Conservation (phyloP, 257 asterid genomes). For the Craterostigma plantagineum region DNA sequence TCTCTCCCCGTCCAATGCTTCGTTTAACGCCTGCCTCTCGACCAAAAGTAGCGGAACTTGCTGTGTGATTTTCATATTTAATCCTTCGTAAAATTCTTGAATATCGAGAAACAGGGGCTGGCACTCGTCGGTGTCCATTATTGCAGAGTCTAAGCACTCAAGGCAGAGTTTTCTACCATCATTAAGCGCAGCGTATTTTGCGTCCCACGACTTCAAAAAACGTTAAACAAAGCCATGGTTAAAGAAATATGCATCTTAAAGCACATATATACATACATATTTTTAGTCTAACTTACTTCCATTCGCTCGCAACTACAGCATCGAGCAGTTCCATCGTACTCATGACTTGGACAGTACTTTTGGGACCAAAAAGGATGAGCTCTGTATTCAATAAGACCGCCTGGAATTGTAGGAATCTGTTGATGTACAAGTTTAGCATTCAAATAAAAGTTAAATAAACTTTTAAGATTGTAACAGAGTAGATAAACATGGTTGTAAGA, state of each 20-base stretch:
- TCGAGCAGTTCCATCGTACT: conserved; percentile 87
- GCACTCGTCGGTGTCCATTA: conserved; percentile 72
- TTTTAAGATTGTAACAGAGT: too few species aligned
- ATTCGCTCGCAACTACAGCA: conserved; percentile 97
- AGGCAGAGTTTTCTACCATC: conserved; percentile 90
- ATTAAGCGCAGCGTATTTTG: conserved; percentile 48
- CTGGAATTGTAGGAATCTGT: conserved; percentile 84
- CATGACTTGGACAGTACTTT: conserved; percentile 90
- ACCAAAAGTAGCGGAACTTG: conserved; percentile 82
- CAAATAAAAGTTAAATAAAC: too few species aligned
- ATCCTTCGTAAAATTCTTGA: conserved; percentile 55
- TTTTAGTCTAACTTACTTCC: conserved; percentile 40
- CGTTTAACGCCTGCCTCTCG: conserved; percentile 81
- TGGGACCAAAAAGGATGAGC: conserved; percentile 99
- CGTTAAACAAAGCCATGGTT: background rate
- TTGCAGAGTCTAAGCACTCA: conserved; percentile 83
- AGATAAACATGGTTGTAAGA: too few species aligned
- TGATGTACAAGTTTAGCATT: background rate
- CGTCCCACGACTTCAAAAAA: conserved; percentile 44
- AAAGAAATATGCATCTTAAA: too few species aligned
- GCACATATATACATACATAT: too few species aligned
- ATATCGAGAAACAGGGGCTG: conserved; percentile 77
- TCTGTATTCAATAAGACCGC: conserved; percentile 85
- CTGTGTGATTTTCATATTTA: conserved; percentile 70
- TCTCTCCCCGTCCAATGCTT: conserved; percentile 87